Percentiles rank a stretch among this genome's conserved stretches.
phyloP scores from a whole-genome alignment of 2,329 filamentous ascomycete species.

The Colletotrichum tamarilloi region DNA sequence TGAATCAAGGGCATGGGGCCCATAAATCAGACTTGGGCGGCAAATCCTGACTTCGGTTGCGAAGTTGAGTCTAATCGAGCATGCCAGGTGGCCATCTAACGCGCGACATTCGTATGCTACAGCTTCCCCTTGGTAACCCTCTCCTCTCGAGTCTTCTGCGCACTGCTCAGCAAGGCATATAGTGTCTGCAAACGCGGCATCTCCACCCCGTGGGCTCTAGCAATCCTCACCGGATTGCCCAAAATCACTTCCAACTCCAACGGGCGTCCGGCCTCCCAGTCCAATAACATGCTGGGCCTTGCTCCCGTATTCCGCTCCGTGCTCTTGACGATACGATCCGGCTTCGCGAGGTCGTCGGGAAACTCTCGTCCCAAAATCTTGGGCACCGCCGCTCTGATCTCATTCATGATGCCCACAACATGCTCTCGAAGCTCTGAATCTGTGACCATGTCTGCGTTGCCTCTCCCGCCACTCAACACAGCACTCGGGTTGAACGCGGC shows the following conservation, averaged over 20 bases:
- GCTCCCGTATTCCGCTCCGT: slow-evolving; percentile 74
- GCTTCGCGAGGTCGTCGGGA: slow-evolving; percentile 68
- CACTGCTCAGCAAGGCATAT: slow-evolving; percentile 73
- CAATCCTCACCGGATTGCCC: slow-evolving; percentile 76
- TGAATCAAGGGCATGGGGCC: too few relatives aligned
- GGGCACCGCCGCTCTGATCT: slow-evolving; percentile 73
- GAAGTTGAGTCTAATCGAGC: background rate
- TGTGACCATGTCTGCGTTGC: slow-evolving; percentile 73
- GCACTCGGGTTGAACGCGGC: slow-evolving; percentile 80
- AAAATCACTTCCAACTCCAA: slow-evolving; percentile 80
- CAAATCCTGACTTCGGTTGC: background rate
- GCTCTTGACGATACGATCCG: slow-evolving; percentile 71
- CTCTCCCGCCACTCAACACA: slow-evolving; percentile 72
- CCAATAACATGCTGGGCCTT: slow-evolving; percentile 74
- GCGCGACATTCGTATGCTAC: slow-evolving; percentile 35
- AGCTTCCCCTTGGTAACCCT: slow-evolving; percentile 45
- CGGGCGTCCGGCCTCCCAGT: slow-evolving; percentile 74
- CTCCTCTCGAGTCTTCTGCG: slow-evolving; percentile 64
- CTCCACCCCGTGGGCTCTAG: slow-evolving; percentile 69
- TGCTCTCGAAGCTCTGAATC: slow-evolving; percentile 73
- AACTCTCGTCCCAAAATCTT: slow-evolving; percentile 71
- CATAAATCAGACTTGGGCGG: background rate
- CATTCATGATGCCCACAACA: slow-evolving; percentile 74
- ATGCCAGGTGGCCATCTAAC: background rate
- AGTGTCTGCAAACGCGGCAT: slow-evolving; percentile 75